Conservation (phyloP, 108 stramenopile species). For the Fragilariopsis cylindrus region DNA sequence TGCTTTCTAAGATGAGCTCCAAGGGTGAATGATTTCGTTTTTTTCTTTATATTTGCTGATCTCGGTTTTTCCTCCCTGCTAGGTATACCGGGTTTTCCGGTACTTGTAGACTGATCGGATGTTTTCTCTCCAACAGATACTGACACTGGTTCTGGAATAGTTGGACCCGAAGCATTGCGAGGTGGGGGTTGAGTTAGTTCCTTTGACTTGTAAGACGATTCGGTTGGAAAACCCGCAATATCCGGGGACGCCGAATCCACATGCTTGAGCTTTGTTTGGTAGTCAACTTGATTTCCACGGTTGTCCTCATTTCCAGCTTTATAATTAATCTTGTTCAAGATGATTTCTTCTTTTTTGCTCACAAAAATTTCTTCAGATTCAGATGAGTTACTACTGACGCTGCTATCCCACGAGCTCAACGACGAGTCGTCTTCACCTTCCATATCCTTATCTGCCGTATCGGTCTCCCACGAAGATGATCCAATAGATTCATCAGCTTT, state of each 20-base stretch:
- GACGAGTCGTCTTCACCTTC: conserved; percentile 9
- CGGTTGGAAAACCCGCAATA: too few relatives aligned
- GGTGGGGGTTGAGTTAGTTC: too few relatives aligned
- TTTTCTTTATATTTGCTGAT: neutral
- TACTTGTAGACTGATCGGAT: neutral
- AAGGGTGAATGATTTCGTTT: conserved; percentile 8
- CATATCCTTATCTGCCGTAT: conserved; percentile 9
- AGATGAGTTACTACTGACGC: neutral
- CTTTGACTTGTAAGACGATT: too few relatives aligned
- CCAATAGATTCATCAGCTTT: conserved; percentile 18
- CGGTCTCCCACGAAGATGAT: conserved; percentile 34
- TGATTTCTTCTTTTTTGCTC: neutral
- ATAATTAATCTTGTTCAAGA: neutral
- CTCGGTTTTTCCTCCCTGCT: neutral
- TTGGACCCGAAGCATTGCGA: too few relatives aligned
- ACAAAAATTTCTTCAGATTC: conserved; percentile 1
- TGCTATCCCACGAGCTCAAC: neutral
- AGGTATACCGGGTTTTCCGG: neutral
- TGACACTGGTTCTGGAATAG: too few relatives aligned
- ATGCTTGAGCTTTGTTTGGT: too few relatives aligned
- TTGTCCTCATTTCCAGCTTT: neutral
- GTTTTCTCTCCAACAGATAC: neutral
- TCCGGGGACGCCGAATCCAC: too few relatives aligned
- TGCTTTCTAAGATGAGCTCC: conserved; percentile 30
- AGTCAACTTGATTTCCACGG: too few relatives aligned